Conservation (phyloP, 169 alveolate genomes). For the Neospora caninum region DNA sequence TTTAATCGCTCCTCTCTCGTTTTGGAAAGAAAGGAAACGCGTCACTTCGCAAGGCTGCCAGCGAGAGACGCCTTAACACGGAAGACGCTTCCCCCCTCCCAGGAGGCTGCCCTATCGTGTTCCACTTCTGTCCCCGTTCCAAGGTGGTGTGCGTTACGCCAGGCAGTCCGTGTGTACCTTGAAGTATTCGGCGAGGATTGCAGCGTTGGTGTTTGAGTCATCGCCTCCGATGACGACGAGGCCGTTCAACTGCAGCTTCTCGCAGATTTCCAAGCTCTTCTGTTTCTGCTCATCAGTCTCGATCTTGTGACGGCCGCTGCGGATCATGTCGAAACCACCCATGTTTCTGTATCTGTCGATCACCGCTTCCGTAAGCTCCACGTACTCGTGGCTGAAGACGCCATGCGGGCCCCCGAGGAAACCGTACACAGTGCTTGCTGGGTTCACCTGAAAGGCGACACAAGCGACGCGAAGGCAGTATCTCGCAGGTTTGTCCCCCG, state of each 20-base stretch:
- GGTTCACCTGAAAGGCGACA: constrained; percentile 36
- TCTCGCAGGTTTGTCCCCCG: too few relatives aligned
- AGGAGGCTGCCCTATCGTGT: too few relatives aligned
- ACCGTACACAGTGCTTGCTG: constrained; percentile 48
- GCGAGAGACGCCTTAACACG: too few relatives aligned
- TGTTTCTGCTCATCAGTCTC: constrained; percentile 92
- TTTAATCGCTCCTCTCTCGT: too few relatives aligned
- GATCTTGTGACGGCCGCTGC: constrained; percentile 97
- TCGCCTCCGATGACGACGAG: constrained; percentile 98
- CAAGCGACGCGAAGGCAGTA: not conserved
- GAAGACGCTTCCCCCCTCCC: too few relatives aligned
- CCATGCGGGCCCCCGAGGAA: constrained; percentile 88
- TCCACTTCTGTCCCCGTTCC: too few relatives aligned
- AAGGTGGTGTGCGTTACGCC: too few relatives aligned
- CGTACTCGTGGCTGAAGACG: constrained; percentile 90
- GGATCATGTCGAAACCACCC: constrained; percentile 99
- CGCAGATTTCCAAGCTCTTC: constrained; percentile 83
- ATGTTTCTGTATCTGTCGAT: constrained; percentile 95
- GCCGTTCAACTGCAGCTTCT: constrained; percentile 94
- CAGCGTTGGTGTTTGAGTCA: constrained; percentile 99
- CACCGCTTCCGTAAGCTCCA: constrained; percentile 88
- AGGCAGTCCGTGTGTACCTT: too few relatives aligned
- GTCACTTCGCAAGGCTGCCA: too few relatives aligned
- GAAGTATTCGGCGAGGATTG: constrained; percentile 96
- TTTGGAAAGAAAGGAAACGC: too few relatives aligned